A percentile compares a stretch with the other conserved stretches of the same genome.
These are phyloP conservation scores for Melanomma pulvis-pyrius DNA, from an alignment of 495 filamentous ascomycete genomes.

Conservation along the genomic window DNA sequence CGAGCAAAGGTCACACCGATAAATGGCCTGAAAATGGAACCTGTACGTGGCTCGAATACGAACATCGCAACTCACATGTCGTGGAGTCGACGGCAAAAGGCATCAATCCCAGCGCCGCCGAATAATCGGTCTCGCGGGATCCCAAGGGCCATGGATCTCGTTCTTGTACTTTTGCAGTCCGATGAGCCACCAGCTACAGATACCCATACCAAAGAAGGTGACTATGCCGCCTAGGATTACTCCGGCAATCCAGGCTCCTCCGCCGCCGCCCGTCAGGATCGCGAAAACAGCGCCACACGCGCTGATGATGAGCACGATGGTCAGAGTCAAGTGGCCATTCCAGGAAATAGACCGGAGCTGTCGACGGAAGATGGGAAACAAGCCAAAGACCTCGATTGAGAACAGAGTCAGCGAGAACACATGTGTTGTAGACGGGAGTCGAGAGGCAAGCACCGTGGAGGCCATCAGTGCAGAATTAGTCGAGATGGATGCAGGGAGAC, in stretches of 20 bases:
- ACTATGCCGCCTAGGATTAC: conserved; percentile 71
- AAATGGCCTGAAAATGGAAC: conserved; percentile 25
- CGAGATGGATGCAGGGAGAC: conserved; percentile 82
- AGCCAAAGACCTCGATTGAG: conserved; percentile 93
- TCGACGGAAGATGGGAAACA: conserved; percentile 92
- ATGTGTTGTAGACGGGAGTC: conserved; percentile 84
- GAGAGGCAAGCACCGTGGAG: conserved; percentile 85
- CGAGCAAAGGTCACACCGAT: conserved; percentile 2
- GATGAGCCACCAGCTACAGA: conserved; percentile 97
- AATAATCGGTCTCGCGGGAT: conserved; percentile 86
- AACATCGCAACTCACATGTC: conserved; percentile 17
- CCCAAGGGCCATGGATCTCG: conserved; percentile 97
- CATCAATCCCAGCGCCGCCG: conserved; percentile 60
- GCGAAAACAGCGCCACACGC: conserved; percentile 79
- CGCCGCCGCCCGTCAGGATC: conserved; percentile 65
- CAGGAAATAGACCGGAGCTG: conserved; percentile 82
- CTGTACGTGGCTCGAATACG: conserved; percentile 31
- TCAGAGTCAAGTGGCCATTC: conserved; percentile 79
- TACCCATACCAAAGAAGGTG: conserved; percentile 79
- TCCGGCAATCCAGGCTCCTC: conserved; percentile 70
- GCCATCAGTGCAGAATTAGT: conserved; percentile 97
- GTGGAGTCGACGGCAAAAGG: conserved; percentile 1
- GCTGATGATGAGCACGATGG: conserved; percentile 74
- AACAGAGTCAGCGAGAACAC: conserved; percentile 96
- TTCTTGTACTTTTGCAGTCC: conserved; percentile 98